Base-by-base conservation (phyloP, 768 basidiomycete species). In the Boletellus ananas region DNA sequence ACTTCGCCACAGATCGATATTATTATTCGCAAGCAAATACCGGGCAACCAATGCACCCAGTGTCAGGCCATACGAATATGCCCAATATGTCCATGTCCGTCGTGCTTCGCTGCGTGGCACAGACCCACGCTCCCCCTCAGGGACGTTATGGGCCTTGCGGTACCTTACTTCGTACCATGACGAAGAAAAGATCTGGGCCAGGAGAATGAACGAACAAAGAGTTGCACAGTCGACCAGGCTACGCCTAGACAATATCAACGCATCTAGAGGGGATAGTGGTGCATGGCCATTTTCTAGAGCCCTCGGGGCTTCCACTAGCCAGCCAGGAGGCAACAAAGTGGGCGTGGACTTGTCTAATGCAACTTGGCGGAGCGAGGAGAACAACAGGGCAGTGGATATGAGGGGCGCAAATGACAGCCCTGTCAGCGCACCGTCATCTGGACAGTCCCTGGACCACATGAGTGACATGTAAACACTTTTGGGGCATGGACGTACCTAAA, bases 341-440 rank as follows among this genome's bases (percentile, higher is more conserved):
- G 63, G 43, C 54, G 49, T 40, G 47, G 64, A 53, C 27, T 29
- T 29, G 29, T 10, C 11, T 29, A 58, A 66, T 49, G 58, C 59
- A 54, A 66, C 59, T 61, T 64, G 63, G 69, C 58, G 70, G 23
- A 79, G 72, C 20, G 77, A 79, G 39, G 79, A 76, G 57, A 76
- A 76, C 52, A 91, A 70, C 45, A 93, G 65, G 0, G 85, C 82
- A 10, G 83, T 75, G 8, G 90, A 78, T 46, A 95, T 81, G 27
- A 95, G 73, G 3, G 94, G 91, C 12, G 85, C 87, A 29, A 94
- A 76, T n/a, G 93, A 76, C 12, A 95, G 71, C 3, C 87, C 92
- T 37, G 87, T 92, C 50, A 90, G 70, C 20, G 86, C 81, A 13
- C 94, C 94, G 65, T 96, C 93, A 63, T 95, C 94, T 12, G 77